Evolutionary conservation across 345 rosid genomes (phyloP).

Genomic region (Pugionium dolabratum): DNA sequence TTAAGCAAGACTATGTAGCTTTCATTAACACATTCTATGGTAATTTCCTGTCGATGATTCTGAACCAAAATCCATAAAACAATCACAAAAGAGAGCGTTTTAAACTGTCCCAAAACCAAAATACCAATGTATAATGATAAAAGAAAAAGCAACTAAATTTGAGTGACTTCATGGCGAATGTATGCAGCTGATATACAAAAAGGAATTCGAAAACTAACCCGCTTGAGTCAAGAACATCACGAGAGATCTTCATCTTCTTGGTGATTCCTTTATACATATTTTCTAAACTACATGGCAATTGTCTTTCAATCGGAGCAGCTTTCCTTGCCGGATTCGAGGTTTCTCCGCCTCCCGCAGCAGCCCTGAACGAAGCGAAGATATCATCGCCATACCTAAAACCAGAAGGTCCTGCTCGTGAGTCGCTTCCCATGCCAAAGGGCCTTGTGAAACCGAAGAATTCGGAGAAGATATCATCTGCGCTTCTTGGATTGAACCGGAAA

Average conservation of each 20-base stretch:
- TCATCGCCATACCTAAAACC: constrained; percentile 65
- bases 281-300: constrained; percentile 66
- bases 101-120: neutral
- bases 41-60: neutral
- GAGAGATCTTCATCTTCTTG: constrained; percentile 88
- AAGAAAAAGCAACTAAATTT: neutral
- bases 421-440: constrained; percentile 57
- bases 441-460: constrained; percentile 69
- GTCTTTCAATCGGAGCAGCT: constrained; percentile 59
- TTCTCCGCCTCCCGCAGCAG: constrained; percentile 42
- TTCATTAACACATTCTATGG: neutral
- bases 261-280: constrained; percentile 72
- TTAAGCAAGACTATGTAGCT: neutral
- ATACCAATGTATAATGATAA: neutral
- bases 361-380: constrained; percentile 48
- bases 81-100: neutral
- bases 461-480: constrained; percentile 67
- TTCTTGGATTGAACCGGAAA: constrained; percentile 69
- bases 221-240: constrained; percentile 63
- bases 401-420: constrained; percentile 45
- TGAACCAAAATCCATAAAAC: neutral
- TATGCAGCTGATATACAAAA: neutral
- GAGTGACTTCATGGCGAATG: neutral
- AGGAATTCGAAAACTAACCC: constrained; percentile 50
- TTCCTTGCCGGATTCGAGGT: constrained; percentile 54